Conservation (phyloP, 2,329 filamentous ascomycete genomes). For the Penicillium crustosum region DNA sequence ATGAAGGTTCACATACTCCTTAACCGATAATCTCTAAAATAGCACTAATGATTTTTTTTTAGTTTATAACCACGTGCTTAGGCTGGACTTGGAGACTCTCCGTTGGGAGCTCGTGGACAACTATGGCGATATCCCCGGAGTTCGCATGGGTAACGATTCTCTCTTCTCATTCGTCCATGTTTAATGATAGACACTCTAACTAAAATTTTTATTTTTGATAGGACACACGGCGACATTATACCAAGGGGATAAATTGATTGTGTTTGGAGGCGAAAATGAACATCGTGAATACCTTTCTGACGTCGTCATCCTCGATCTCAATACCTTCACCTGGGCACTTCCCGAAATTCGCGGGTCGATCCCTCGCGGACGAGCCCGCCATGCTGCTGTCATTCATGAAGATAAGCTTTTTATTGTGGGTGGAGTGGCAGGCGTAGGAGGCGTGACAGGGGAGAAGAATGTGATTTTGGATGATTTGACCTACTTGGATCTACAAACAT, state of each 20-base stretch:
- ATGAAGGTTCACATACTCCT: conserved; percentile 62
- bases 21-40: neutral
- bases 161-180: conserved; percentile 1
- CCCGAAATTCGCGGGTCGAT: conserved; percentile 80
- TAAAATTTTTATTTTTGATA: conserved; percentile 37
- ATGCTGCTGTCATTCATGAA: conserved; percentile 91
- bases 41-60: conserved; percentile 10
- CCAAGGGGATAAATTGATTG: conserved; percentile 89
- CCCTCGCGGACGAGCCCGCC: conserved; percentile 85
- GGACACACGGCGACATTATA: conserved; percentile 94
- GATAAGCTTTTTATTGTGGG: conserved; percentile 96
- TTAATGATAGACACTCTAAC: neutral
- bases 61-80: conserved; percentile 96
- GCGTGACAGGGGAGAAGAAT: conserved; percentile 90
- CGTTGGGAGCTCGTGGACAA: conserved; percentile 98
- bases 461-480: conserved; percentile 93
- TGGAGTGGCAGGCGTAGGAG: conserved; percentile 91
- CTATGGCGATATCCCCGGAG: conserved; percentile 95
- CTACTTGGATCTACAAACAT: conserved; percentile 94
- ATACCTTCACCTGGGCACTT: conserved; percentile 92
- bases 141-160: conserved; percentile 76
- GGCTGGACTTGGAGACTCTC: conserved; percentile 79
- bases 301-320: conserved; percentile 91
- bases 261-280: conserved; percentile 98
- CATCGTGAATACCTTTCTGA: conserved; percentile 94